These are phyloP conservation scores for Cruciata laevipes DNA, from an alignment of 257 asterid genomes.

Conservation along the genomic window DNA sequence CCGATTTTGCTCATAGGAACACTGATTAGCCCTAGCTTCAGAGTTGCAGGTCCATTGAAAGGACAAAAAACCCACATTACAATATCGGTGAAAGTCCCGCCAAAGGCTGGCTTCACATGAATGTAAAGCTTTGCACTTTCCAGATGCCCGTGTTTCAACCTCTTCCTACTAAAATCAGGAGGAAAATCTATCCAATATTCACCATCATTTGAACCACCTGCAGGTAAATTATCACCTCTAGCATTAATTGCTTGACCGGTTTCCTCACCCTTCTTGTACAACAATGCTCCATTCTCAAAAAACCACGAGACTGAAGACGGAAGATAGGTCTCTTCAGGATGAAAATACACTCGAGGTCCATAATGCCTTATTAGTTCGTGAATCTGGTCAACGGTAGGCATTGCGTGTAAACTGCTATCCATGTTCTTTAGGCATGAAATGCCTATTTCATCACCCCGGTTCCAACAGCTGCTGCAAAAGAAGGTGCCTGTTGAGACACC, in stretches of 20 bases:
- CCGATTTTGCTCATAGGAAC: slow-evolving; percentile 61
- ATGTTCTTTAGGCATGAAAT: slow-evolving; percentile 69
- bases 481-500: slow-evolving; percentile 76
- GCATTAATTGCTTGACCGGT: slow-evolving; percentile 43
- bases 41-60: slow-evolving; percentile 77
- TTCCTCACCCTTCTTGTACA: slow-evolving; percentile 34
- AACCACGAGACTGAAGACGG: slow-evolving; percentile 94
- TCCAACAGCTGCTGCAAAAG: slow-evolving; percentile 41
- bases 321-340: slow-evolving; percentile 67
- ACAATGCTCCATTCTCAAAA: slow-evolving; percentile 60
- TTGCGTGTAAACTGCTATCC: slow-evolving; percentile 45
- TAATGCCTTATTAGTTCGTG: slow-evolving; percentile 61
- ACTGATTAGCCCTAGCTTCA: slow-evolving; percentile 59
- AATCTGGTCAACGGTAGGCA: slow-evolving; percentile 80
- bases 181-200: slow-evolving; percentile 87
- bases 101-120: slow-evolving; percentile 82
- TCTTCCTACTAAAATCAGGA: slow-evolving; percentile 33
- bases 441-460: slow-evolving; percentile 33
- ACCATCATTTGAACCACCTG: slow-evolving; percentile 68
- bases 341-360: slow-evolving; percentile 81
- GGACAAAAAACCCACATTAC: slow-evolving; percentile 92
- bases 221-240: slow-evolving; percentile 69
- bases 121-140: slow-evolving; percentile 70
- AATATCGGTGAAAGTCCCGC: slow-evolving; percentile 82
- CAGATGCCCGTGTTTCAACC: slow-evolving; percentile 53